phyloP scores from a whole-genome alignment of 257 asterid species.

The Solanum pennellii region DNA sequence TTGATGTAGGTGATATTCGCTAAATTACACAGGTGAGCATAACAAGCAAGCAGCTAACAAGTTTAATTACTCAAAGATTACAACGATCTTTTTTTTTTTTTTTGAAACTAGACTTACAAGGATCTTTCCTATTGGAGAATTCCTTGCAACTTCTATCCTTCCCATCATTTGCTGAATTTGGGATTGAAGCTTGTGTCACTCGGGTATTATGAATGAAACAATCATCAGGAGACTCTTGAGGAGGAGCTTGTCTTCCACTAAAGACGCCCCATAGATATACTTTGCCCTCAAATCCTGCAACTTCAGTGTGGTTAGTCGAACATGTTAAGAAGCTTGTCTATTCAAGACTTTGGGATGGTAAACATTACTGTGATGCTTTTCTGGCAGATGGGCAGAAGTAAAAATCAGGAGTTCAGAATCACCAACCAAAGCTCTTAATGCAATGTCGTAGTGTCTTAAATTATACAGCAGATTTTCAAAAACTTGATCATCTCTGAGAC shows the following conservation, averaged over 20 bases:
- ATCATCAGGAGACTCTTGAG: slow-evolving; percentile 13
- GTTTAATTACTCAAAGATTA: slow-evolving; percentile 11
- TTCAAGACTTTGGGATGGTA: not conserved
- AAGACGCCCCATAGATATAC: slow-evolving; percentile 53
- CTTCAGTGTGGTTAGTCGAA: not conserved
- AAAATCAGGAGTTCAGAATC: slow-evolving; percentile 40
- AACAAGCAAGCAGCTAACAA: not conserved
- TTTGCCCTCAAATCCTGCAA: slow-evolving; percentile 41
- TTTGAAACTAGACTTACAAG: slow-evolving; percentile 19
- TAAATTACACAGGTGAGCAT: not conserved
- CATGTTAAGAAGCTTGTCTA: not conserved
- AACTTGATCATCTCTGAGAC: slow-evolving; percentile 32
- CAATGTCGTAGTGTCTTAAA: slow-evolving; percentile 21
- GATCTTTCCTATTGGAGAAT: slow-evolving; percentile 14
- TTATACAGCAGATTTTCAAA: slow-evolving; percentile 27
- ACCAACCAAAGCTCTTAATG: slow-evolving; percentile 28
- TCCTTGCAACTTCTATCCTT: slow-evolving; percentile 11
- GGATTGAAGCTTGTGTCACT: slow-evolving; percentile 10
- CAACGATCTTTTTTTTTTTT: slow-evolving; percentile 4
- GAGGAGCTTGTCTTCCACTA: slow-evolving; percentile 16
- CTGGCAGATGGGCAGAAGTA: slow-evolving; percentile 40
- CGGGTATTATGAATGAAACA: slow-evolving; percentile 8
- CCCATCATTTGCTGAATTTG: slow-evolving; percentile 18
- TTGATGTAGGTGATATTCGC: not conserved
- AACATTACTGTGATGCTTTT: slow-evolving; percentile 34